These are phyloP conservation scores for Boletellus ananas DNA, from an alignment of 768 basidiomycete genomes.

Conservation along the genomic window DNA sequence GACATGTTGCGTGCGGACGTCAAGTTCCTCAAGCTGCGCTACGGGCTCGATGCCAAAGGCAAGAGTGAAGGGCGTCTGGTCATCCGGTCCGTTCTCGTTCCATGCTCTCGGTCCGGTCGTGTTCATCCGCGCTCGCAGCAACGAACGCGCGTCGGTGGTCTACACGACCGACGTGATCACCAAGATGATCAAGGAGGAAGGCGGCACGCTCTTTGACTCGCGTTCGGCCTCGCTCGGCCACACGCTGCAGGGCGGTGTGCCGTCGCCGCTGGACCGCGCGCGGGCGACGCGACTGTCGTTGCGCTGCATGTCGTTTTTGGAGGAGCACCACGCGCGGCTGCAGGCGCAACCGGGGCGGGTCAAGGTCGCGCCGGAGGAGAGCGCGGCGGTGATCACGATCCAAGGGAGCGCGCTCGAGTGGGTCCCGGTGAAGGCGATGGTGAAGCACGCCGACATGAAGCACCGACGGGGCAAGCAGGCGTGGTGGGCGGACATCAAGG, in stretches of 20 bases:
- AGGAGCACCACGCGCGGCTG: slow-evolving; percentile 67
- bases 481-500: slow-evolving; percentile 76
- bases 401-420: slow-evolving; percentile 77
- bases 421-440: slow-evolving; percentile 82
- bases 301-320: slow-evolving; percentile 93
- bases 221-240: slow-evolving; percentile 96
- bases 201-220: slow-evolving; percentile 87
- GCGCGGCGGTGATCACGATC: slow-evolving; percentile 89
- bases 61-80: slow-evolving; percentile 92
- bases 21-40: slow-evolving; percentile 81
- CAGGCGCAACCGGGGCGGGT: slow-evolving; percentile 46
- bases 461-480: slow-evolving; percentile 72
- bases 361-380: slow-evolving; percentile 55
- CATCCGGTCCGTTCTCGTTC: slow-evolving; percentile 58
- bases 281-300: slow-evolving; percentile 87
- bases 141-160: slow-evolving; percentile 79
- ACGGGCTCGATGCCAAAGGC: slow-evolving; percentile 81
- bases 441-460: slow-evolving; percentile 85
- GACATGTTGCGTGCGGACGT: slow-evolving; percentile 81
- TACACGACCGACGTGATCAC: slow-evolving; percentile 92
- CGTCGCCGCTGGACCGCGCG: slow-evolving; percentile 91
- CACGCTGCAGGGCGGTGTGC: slow-evolving; percentile 93
- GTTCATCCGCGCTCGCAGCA: slow-evolving; percentile 42
- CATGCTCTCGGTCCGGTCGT: too few species aligned
- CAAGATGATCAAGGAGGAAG: slow-evolving; percentile 94